Percentiles rank a stretch among this genome's conserved stretches.
These are phyloP conservation scores for Sextonia rubra DNA, from an alignment of 164 flowering plant genomes.

Conservation along the genomic window DNA sequence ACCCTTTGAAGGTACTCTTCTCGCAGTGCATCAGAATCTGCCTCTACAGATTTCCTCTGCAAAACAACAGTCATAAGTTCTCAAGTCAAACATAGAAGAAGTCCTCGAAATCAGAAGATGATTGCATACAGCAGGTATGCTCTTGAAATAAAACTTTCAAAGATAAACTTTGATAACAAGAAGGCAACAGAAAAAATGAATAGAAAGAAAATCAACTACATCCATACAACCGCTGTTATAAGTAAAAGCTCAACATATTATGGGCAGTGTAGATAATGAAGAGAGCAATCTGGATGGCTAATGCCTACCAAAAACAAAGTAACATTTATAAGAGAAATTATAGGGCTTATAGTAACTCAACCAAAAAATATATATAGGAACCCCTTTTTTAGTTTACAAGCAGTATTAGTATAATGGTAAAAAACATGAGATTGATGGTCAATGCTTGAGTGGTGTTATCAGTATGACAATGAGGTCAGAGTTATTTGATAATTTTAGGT, in stretches of 20 bases:
- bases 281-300: too few relatives aligned
- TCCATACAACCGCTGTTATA: neutral
- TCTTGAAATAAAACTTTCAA: neutral
- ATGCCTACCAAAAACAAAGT: too few relatives aligned
- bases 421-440: too few relatives aligned
- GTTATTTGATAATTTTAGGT: too few relatives aligned
- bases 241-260: neutral
- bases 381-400: too few relatives aligned
- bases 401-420: too few relatives aligned
- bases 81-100: neutral
- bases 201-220: neutral
- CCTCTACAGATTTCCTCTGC: conserved; percentile 81
- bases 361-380: too few relatives aligned
- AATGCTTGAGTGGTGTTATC: too few relatives aligned
- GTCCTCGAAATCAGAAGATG: neutral
- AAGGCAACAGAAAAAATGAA: neutral
- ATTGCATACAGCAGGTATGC: neutral
- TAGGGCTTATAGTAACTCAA: too few relatives aligned
- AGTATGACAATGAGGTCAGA: too few relatives aligned
- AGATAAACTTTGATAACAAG: neutral
- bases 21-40: conserved; percentile 78
- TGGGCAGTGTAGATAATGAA: too few relatives aligned
- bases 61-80: conserved; percentile 17
- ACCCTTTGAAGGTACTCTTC: conserved; percentile 97
- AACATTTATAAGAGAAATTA: too few relatives aligned